A percentile compares a stretch with the other conserved stretches of the same genome.
Evolutionary conservation across 768 basidiomycete species (phyloP).

Genomic region (Omphalotus guepiniiformis): DNA sequence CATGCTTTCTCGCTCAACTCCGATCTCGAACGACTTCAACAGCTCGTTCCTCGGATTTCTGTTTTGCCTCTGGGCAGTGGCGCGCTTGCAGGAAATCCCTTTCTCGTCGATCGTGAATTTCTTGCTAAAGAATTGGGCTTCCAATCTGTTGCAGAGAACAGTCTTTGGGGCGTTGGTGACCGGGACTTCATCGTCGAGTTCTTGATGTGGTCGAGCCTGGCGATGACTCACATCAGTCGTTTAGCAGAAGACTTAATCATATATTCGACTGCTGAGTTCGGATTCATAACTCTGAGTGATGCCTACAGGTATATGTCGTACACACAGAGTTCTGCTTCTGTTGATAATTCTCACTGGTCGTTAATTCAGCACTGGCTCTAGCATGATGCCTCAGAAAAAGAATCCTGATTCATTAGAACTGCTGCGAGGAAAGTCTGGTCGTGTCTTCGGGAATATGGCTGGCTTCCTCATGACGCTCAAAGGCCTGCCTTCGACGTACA

Average conservation of each 20-base stretch:
- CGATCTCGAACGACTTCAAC: constrained; percentile 81
- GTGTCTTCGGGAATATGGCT: constrained; percentile 94
- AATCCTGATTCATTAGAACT: constrained; percentile 96
- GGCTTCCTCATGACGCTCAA: constrained; percentile 98
- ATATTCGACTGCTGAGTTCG: constrained; percentile 96
- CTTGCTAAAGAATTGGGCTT: constrained; percentile 90
- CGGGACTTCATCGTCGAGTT: constrained; percentile 97
- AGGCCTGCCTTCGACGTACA: constrained; percentile 97
- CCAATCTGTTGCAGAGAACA: constrained; percentile 86
- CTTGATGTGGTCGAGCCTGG: constrained; percentile 91
- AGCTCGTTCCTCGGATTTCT: constrained; percentile 86
- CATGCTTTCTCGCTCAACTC: constrained; percentile 92
- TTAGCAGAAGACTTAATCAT: constrained; percentile 96
- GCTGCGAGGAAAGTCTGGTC: constrained; percentile 90
- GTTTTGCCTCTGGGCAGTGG: constrained; percentile 92
- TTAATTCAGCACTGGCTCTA: constrained; percentile 84
- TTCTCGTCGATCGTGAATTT: constrained; percentile 89
- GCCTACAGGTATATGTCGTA: constrained; percentile 87
- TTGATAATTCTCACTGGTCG: neutral
- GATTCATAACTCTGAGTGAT: constrained; percentile 93
- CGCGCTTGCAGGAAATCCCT: constrained; percentile 95
- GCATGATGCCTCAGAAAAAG: constrained; percentile 99
- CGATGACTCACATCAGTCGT: constrained; percentile 91
- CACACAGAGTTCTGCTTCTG: neutral
- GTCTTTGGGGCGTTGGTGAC: constrained; percentile 94